Evolutionary conservation across 2,329 filamentous ascomycete species (phyloP), one percentile per base, ranked within the genome.

Genomic region (Penicillium sp.): DNA sequence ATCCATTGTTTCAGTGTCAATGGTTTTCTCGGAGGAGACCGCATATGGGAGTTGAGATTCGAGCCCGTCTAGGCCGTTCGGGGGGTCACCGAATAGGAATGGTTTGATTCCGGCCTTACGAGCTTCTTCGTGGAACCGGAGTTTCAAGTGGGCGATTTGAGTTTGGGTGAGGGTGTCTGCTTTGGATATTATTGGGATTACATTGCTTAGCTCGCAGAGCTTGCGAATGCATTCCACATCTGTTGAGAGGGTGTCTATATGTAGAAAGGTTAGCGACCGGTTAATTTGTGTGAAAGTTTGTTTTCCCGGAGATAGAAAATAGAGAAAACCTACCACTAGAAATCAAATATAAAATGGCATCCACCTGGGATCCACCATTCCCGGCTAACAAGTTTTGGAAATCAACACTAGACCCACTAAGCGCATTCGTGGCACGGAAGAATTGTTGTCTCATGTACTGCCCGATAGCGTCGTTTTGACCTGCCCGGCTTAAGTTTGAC

Each of bases 1-100:
- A 71, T 97, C 93, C 87, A 97, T 95, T 43, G 83, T 86, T 39
- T 96, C 91, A 59, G 86, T 78, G 66, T 97, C 91, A 23, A 84
- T 83, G 1, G 83, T 84, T 25, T 84, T 80, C 13, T 84, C 84
- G 21, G 89, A 94, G 1, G 93, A 97, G 21, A 96, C 82, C 0
- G 90, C 86, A 69, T 90, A 95, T 3, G 87, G 85, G 57, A 78
- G 77, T 13, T 72, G 71, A 1, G 73, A 66, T n/a, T 64, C 63
- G 10, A 67, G 54, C 23, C 58, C 57, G 29, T 71, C 65, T 27
- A 68, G 57, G 7, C 59, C 60, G 19, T 59, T 61, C 41, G 58
- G 61, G 45, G 68, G 67, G 25, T 78, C 75, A 16, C 81, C 80
- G 62, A 94, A 93, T 10, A 84, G 78, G 70, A 95, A 94, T 1